Evolutionary conservation across 148 eudicot species (phyloP).

Genomic region (Camellia lanceoleosa): DNA sequence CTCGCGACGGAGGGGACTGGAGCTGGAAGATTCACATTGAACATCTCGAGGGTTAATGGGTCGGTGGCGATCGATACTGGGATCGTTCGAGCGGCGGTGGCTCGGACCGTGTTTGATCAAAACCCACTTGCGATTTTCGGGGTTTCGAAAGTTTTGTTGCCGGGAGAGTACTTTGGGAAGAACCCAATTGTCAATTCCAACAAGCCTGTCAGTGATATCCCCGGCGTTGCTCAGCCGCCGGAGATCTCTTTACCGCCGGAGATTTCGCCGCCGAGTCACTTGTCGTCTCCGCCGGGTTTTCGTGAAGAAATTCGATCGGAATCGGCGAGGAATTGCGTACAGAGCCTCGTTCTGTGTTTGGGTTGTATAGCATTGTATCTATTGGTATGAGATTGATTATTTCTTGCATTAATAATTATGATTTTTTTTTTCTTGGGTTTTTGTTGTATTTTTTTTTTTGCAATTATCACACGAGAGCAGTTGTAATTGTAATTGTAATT

Average conservation of each 20-base stretch:
- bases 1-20: slow-evolving; percentile 74
- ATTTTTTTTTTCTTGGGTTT: neutral
- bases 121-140: slow-evolving; percentile 91
- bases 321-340: slow-evolving; percentile 7
- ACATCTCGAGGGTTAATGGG: slow-evolving; percentile 65
- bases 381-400: slow-evolving; percentile 21
- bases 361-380: slow-evolving; percentile 26
- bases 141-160: slow-evolving; percentile 69
- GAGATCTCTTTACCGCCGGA: slow-evolving; percentile 39
- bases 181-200: slow-evolving; percentile 22
- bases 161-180: slow-evolving; percentile 67
- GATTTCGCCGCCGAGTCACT: slow-evolving; percentile 26
- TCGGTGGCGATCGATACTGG: slow-evolving; percentile 72
- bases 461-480: slow-evolving; percentile 14
- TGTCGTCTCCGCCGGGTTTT: slow-evolving; percentile 43
- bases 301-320: slow-evolving; percentile 18
- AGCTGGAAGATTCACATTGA: slow-evolving; percentile 74
- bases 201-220: neutral
- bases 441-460: neutral
- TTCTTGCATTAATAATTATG: neutral
- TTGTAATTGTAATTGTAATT: too few species aligned
- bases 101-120: slow-evolving; percentile 84
- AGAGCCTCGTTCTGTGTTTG: slow-evolving; percentile 7
- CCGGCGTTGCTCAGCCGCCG: slow-evolving; percentile 51
- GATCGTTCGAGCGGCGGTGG: slow-evolving; percentile 51